Evolutionary conservation across 1,284 basidiomycete species (phyloP).

Genomic region (Tylopilus orsonianus): DNA sequence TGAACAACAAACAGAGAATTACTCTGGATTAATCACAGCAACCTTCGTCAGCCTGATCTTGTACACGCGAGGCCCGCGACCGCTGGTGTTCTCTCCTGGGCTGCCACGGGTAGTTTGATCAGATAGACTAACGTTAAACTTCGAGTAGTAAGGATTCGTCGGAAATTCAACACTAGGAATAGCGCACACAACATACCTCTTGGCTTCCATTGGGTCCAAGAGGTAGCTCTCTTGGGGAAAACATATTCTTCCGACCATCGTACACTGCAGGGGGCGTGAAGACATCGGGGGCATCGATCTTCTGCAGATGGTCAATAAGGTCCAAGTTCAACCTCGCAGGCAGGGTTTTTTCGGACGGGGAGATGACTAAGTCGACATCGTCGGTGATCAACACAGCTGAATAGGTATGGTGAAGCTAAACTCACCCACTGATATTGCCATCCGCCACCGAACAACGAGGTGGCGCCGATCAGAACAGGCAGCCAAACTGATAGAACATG

Average conservation of each 20-base stretch:
- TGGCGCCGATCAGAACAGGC: slow-evolving; percentile 21
- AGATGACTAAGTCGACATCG: slow-evolving; percentile 47
- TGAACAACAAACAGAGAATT: slow-evolving; percentile 14
- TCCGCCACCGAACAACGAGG: slow-evolving; percentile 1
- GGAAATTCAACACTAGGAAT: neutral
- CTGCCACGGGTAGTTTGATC: slow-evolving; percentile 38
- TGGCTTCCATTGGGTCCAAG: slow-evolving; percentile 49
- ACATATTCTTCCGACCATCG: slow-evolving; percentile 78
- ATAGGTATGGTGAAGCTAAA: slow-evolving; percentile 11
- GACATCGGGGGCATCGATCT: slow-evolving; percentile 50
- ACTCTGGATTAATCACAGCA: slow-evolving; percentile 76
- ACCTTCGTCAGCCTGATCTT: slow-evolving; percentile 67
- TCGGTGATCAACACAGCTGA: slow-evolving; percentile 10
- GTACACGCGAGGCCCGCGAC: slow-evolving; percentile 55
- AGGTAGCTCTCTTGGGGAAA: slow-evolving; percentile 53
- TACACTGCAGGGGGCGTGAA: slow-evolving; percentile 69
- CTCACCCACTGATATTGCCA: slow-evolving; percentile 53
- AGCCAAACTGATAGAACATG: slow-evolving; percentile 19
- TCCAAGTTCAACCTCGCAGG: slow-evolving; percentile 68
- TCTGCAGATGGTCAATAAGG: slow-evolving; percentile 61
- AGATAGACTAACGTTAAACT: slow-evolving; percentile 63
- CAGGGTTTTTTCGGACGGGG: slow-evolving; percentile 61
- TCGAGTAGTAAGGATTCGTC: slow-evolving; percentile 8
- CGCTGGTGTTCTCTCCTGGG: slow-evolving; percentile 34
- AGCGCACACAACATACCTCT: slow-evolving; percentile 40